A percentile compares a stretch with the other conserved stretches of the same genome.
Evolutionary conservation across 768 basidiomycete species (phyloP).

Genomic region (Hygrophorus russula): DNA sequence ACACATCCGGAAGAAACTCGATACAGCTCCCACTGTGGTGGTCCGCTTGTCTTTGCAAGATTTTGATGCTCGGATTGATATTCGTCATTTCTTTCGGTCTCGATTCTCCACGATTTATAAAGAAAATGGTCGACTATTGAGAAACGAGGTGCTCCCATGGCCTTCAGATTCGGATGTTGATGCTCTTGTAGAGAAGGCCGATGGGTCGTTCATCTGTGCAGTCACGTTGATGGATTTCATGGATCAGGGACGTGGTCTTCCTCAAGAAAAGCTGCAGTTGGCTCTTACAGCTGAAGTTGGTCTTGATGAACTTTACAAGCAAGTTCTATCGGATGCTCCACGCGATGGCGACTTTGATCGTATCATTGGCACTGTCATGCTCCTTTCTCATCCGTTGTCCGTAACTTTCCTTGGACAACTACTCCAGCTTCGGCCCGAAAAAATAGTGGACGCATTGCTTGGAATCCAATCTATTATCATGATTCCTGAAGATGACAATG

Average conservation of each 20-base stretch:
- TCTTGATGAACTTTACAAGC: conserved; percentile 8
- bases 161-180: conserved; percentile 1
- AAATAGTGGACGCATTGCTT: conserved; percentile 1
- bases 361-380: conserved; percentile 7
- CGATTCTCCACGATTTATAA: not conserved
- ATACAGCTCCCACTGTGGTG: conserved; percentile 4
- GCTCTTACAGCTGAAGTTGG: conserved; percentile 1
- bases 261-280: conserved; percentile 2
- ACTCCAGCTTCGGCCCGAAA: not conserved
- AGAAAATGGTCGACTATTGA: not conserved
- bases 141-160: not conserved
- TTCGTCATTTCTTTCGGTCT: conserved; percentile 1
- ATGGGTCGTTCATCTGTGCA: conserved; percentile 5
- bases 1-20: conserved; percentile 11
- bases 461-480: conserved; percentile 7
- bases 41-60: not conserved
- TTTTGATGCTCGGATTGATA: conserved; percentile 4
- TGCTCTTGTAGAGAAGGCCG: not conserved
- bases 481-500: conserved; percentile 6
- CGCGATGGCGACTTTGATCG: not conserved
- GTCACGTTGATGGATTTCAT: conserved; percentile 2
- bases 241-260: not conserved
- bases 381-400: not conserved
- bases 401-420: not conserved
- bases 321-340: conserved; percentile 4